Base-by-base conservation (phyloP, 805 yeast genomes). In the Wickerhamiella azyma region DNA sequence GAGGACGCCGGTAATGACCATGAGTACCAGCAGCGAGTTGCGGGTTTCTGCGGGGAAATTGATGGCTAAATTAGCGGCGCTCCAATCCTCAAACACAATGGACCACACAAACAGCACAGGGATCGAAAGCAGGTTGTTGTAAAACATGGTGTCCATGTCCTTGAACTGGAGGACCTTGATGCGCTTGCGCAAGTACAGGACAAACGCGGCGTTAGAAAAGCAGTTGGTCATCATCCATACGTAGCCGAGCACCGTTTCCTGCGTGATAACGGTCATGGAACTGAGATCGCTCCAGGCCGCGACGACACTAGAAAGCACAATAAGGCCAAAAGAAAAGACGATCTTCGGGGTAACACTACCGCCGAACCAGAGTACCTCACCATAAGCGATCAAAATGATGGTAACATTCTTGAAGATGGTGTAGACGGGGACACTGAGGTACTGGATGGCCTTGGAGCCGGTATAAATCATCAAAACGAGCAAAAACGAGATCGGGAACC, bases 371-470 rank as follows among this genome's bases (percentile, higher is more conserved):
- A 92, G 57, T 30, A 89, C 96, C 69, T 92, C 98, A 70, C 97
- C 97, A 64, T 92, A 92, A 30, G 98, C 97, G 64, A 92, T 92
- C 61, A 92, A 70, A 55, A 92, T 89, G 61, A 92, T 92, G 51
- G 98, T 89, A 66, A 92, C 76, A 68, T 92, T 92, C 75, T 92
- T 92, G 81, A 92, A 92, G 57, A 92, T 89, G 53, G 98, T 92
- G 74, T 86, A 92, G 49, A 92, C 94, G 45, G 98, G 98, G 49
- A 92, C 88, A 44, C 89, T 71, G 61, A 92, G 76, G 68, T 67
- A 85, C 67, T 85, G 94, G 59, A 92, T 72, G 47, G 97, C 96
- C 72, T 88, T 92, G 48, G 96, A 84, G 39, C 92, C 81, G 47
- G 98, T 92, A 72, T 88, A 92, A 62, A 88, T 88, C 97, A 89